Base-by-base conservation (phyloP, 176 grass and related monocot genomes). In the Phragmites australis region DNA sequence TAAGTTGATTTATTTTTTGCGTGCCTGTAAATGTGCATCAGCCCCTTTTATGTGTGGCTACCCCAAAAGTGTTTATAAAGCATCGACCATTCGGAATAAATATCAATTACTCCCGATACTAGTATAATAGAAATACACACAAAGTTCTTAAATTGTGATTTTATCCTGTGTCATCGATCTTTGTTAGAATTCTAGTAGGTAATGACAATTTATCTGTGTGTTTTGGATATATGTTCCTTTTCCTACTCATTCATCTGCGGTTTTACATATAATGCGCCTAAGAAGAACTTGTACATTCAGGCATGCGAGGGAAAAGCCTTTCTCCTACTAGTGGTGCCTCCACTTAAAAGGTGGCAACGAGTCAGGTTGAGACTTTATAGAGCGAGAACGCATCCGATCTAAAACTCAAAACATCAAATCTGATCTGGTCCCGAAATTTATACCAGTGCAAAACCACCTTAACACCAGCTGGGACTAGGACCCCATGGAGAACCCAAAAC, bases 11-110 rank as follows among this genome's bases (percentile, higher is more conserved):
- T 23, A 10, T 26, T 68, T 6, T 19, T 69, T 41, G 31, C n/a
- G 79, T 64, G 19, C 30, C 39, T 77, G 76, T 81, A 81, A 77
- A 82, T 31, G 62, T 44, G 34, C 30, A 71, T 72, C 41, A 58
- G 88, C 78, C 83, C 78, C 65, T 66, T 72, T 65, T 19, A 40
- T 72, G 78, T 52, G 88, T 72, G 78, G 78, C 83, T 82, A 72
- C 65, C 65, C 54, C 43, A 41, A 77, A 82, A 22, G 30, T 87
- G 79, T 82, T 70, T 41, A 79, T 63, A 85, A 50, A 22, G 9
- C n/a, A 39, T 77, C 8, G 14, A 23, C 1, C 41, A 67, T 82
- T 82, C 19, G 0, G 2, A 50, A 54, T 41, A 42, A 27, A 26
- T 26, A 49, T 41, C 15, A 45, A 46, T 45, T 26, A 70, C n/a